Evolutionary conservation across 495 filamentous ascomycete species (phyloP).

Genomic region (Tuber brumale): DNA sequence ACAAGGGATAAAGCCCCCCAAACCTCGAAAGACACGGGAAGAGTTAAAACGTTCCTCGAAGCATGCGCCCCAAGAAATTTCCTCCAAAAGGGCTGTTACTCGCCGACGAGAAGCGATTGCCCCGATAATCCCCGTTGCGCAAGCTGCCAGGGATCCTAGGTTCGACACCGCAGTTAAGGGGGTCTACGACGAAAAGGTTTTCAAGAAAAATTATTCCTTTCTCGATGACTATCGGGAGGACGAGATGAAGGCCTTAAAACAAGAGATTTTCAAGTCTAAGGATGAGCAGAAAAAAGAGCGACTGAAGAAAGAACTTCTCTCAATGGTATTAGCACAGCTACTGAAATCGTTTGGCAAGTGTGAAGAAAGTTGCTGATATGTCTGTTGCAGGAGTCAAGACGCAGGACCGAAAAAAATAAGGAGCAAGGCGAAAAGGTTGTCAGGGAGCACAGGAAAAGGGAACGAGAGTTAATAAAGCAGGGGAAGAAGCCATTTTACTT

Average conservation of each 20-base stretch:
- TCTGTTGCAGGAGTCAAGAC: not conserved
- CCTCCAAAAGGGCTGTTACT: slow-evolving; percentile 73
- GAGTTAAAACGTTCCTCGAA: slow-evolving; percentile 59
- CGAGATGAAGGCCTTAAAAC: slow-evolving; percentile 69
- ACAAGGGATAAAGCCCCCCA: slow-evolving; percentile 43
- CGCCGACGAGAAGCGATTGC: slow-evolving; percentile 67
- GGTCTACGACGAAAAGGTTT: slow-evolving; percentile 50
- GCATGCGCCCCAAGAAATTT: slow-evolving; percentile 75
- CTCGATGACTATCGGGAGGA: slow-evolving; percentile 72
- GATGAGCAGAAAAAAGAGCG: slow-evolving; percentile 51
- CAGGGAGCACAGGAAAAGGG: slow-evolving; percentile 65
- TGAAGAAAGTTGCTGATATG: not conserved
- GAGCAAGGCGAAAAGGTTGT: slow-evolving; percentile 60
- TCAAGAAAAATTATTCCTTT: slow-evolving; percentile 70
- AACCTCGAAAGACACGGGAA: slow-evolving; percentile 40
- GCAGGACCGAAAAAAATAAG: slow-evolving; percentile 42
- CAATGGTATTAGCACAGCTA: slow-evolving; percentile 45
- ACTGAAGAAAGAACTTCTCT: slow-evolving; percentile 59
- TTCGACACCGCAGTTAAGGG: slow-evolving; percentile 60
- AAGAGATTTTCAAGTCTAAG: slow-evolving; percentile 59
- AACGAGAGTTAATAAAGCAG: slow-evolving; percentile 73
- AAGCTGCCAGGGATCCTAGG: slow-evolving; percentile 66
- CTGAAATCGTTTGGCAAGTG: slow-evolving; percentile 6
- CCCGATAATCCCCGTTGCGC: slow-evolving; percentile 48
- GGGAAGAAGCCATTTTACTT: slow-evolving; percentile 92